These are phyloP conservation scores for Fusarium oxysporum DNA, from an alignment of 2,329 filamentous ascomycete genomes.

Conservation along the genomic window DNA sequence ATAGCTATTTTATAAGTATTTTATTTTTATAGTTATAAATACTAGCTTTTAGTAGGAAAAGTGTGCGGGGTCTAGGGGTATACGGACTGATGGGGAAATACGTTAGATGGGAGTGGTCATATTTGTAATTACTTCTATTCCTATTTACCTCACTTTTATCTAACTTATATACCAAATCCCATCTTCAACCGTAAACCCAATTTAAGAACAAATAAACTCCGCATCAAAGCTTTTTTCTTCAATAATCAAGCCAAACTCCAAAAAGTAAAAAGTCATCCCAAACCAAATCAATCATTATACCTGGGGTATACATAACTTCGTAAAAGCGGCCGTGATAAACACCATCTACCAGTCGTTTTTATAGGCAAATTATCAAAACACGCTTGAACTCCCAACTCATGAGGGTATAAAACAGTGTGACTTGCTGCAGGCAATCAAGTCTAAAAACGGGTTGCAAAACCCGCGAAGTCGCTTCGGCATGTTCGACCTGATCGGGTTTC, in stretches of 20 bases:
- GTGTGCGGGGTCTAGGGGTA: too few species aligned
- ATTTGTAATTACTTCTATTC: slow-evolving; percentile 8
- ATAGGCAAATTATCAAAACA: slow-evolving; percentile 1
- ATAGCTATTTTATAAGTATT: too few species aligned
- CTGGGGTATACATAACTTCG: slow-evolving; percentile 23
- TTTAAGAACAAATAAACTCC: background rate
- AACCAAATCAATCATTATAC: slow-evolving; percentile 17
- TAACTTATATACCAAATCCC: background rate
- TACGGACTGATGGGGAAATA: too few species aligned
- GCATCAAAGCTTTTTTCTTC: background rate
- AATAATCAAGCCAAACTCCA: slow-evolving; percentile 17
- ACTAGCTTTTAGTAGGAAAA: too few species aligned
- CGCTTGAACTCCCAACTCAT: slow-evolving; percentile 20
- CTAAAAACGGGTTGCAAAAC: background rate
- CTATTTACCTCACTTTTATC: slow-evolving; percentile 13
- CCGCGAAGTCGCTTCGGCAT: background rate
- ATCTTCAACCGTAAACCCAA: background rate
- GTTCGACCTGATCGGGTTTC: background rate
- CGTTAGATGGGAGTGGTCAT: background rate
- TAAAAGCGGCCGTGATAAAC: slow-evolving; percentile 15
- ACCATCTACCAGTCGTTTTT: background rate
- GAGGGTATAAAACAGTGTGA: background rate
- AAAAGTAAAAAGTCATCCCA: background rate
- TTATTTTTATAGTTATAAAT: too few species aligned
- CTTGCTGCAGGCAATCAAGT: slow-evolving; percentile 4